Evolutionary conservation across 2,329 filamentous ascomycete species (phyloP).

Genomic region (Colletotrichum australisinense): DNA sequence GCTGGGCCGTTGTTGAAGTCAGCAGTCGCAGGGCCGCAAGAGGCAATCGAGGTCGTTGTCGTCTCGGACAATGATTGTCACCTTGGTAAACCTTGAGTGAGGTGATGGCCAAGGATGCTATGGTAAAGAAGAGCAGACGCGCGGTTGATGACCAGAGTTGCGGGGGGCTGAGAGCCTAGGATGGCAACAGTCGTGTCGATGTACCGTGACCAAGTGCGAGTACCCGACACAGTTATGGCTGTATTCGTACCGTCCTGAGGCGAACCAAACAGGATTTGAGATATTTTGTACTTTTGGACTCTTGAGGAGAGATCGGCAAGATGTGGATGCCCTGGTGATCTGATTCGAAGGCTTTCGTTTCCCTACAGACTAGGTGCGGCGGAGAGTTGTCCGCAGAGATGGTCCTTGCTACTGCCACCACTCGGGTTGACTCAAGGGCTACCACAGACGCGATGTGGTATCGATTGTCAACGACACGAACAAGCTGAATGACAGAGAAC

Average conservation of each 20-base stretch:
- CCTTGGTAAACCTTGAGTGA: background rate
- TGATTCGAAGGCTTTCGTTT: background rate
- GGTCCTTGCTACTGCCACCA: slow-evolving; percentile 4
- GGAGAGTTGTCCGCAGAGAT: slow-evolving; percentile 17
- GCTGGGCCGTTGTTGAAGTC: slow-evolving; percentile 6
- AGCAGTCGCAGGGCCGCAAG: slow-evolving; percentile 1
- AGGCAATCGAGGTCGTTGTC: background rate
- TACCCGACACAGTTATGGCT: background rate
- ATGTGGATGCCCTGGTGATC: slow-evolving; percentile 19
- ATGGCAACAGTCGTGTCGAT: slow-evolving; percentile 2
- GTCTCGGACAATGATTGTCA: background rate
- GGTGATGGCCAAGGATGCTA: background rate
- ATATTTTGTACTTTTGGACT: background rate
- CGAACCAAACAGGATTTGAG: slow-evolving; percentile 4
- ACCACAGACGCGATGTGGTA: background rate
- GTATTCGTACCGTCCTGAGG: background rate
- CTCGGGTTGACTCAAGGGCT: slow-evolving; percentile 7
- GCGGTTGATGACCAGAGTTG: background rate
- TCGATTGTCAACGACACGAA: background rate
- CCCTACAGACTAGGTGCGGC: background rate
- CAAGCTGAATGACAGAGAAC: background rate
- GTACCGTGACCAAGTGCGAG: background rate
- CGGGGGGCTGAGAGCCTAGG: background rate
- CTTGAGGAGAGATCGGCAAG: slow-evolving; percentile 14
- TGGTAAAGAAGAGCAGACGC: slow-evolving; percentile 1